Evolutionary conservation across 805 yeast genomes (phyloP).

Genomic region (Isabelozyma heimii): DNA sequence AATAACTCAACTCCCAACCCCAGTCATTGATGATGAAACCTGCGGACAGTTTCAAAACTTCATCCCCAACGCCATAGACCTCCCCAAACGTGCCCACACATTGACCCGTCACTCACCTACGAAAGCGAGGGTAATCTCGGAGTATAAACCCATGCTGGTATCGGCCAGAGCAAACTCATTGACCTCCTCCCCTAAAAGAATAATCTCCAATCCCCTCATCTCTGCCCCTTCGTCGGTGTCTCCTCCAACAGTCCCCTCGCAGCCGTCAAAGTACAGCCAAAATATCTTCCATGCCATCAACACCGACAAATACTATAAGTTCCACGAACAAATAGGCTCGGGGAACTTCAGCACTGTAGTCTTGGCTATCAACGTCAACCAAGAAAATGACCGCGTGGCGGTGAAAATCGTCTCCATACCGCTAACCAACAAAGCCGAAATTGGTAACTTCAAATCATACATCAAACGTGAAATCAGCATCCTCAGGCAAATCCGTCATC

Average conservation of each 20-base stretch:
- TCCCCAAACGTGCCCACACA: not conserved
- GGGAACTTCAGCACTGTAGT: slow-evolving; percentile 72
- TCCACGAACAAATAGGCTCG: slow-evolving; percentile 45
- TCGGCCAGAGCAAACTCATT: slow-evolving; percentile 16
- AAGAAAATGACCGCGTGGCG: slow-evolving; percentile 46
- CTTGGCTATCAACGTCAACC: slow-evolving; percentile 34
- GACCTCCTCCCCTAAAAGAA: slow-evolving; percentile 11
- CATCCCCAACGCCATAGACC: not conserved
- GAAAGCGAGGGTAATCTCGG: slow-evolving; percentile 31
- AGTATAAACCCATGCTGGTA: slow-evolving; percentile 26
- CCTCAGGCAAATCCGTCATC: slow-evolving; percentile 55
- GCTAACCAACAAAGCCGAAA: slow-evolving; percentile 16
- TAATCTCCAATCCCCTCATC: slow-evolving; percentile 20
- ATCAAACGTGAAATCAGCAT: slow-evolving; percentile 67
- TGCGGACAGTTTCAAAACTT: slow-evolving; percentile 1
- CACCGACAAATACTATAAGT: slow-evolving; percentile 6
- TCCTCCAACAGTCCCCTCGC: slow-evolving; percentile 2
- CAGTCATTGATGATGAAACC: slow-evolving; percentile 21
- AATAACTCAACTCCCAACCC: slow-evolving; percentile 47
- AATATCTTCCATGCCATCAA: slow-evolving; percentile 5
- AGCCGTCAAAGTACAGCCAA: slow-evolving; percentile 3
- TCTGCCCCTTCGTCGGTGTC: slow-evolving; percentile 2
- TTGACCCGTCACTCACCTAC: not conserved
- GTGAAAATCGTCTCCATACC: slow-evolving; percentile 61
- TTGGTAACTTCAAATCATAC: slow-evolving; percentile 32